Evolutionary conservation across 768 basidiomycete genomes (phyloP).

Genomic region (Pulveroboletus sp.): DNA sequence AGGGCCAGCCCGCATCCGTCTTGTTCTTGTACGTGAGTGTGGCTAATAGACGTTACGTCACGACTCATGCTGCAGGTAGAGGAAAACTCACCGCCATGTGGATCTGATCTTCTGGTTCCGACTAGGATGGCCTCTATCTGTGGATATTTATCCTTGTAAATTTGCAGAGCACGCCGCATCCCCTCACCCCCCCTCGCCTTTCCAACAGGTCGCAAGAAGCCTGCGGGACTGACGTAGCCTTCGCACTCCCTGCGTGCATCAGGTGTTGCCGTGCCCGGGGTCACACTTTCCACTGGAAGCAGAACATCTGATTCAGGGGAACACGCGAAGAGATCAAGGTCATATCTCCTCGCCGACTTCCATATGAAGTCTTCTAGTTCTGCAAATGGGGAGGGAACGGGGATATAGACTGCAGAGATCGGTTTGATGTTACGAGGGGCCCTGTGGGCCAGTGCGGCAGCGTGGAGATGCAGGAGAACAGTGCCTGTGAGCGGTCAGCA

Average conservation of each 20-base stretch:
- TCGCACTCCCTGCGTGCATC: constrained; percentile 6
- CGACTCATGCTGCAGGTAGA: background rate
- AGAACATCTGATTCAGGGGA: constrained; percentile 35
- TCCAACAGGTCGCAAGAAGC: constrained; percentile 39
- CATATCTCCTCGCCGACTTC: constrained; percentile 55
- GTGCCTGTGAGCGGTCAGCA: constrained; percentile 57
- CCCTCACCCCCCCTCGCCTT: constrained; percentile 57
- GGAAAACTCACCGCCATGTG: constrained; percentile 82
- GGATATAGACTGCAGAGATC: constrained; percentile 79
- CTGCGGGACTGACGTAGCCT: constrained; percentile 1
- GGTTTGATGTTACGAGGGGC: constrained; percentile 36
- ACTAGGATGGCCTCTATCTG: constrained; percentile 79
- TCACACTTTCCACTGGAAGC: constrained; percentile 46
- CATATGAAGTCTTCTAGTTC: constrained; percentile 82
- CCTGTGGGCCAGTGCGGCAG: constrained; percentile 59
- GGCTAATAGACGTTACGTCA: constrained; percentile 39
- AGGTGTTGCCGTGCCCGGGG: constrained; percentile 32
- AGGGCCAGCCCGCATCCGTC: constrained; percentile 89
- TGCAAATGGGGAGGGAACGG: constrained; percentile 83
- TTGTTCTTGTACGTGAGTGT: constrained; percentile 67
- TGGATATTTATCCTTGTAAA: constrained; percentile 65
- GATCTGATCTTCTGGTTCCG: constrained; percentile 86
- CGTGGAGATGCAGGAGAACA: constrained; percentile 87
- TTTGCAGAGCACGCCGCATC: constrained; percentile 75
- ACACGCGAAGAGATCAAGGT: constrained; percentile 63